Evolutionary conservation across 2,329 filamentous ascomycete species (phyloP).

Genomic region (Aspergillus costaricaensis): DNA sequence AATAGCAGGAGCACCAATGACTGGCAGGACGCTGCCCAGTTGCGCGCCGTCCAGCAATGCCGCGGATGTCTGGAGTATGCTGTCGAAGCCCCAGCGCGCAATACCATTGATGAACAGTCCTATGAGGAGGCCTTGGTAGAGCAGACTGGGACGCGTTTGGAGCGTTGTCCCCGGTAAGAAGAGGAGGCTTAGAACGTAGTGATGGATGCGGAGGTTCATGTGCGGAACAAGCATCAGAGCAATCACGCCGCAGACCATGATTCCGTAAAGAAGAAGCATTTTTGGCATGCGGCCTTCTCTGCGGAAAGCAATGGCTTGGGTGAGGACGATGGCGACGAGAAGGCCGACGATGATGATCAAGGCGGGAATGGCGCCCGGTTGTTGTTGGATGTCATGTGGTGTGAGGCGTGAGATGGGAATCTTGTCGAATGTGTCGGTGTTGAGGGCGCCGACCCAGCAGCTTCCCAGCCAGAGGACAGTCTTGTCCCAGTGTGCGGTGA

Average conservation of each 20-base stretch:
- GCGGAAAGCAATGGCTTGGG: constrained; percentile 59
- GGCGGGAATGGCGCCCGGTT: constrained; percentile 61
- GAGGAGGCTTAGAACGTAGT: constrained; percentile 63
- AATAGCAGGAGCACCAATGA: constrained; percentile 25
- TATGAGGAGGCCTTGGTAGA: constrained; percentile 63
- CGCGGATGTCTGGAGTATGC: constrained; percentile 59
- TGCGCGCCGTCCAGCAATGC: constrained; percentile 46
- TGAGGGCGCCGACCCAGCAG: constrained; percentile 62
- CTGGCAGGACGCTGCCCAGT: constrained; percentile 36
- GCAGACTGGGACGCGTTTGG: constrained; percentile 59
- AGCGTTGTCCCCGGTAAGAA: constrained; percentile 61
- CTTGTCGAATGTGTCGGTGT: constrained; percentile 65
- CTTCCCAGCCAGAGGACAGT: constrained; percentile 62
- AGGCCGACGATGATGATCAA: constrained; percentile 55
- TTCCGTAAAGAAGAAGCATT: constrained; percentile 47
- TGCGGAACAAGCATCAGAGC: constrained; percentile 56
- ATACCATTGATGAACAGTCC: constrained; percentile 66
- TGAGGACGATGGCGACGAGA: constrained; percentile 55
- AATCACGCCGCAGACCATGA: constrained; percentile 47
- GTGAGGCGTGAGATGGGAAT: constrained; percentile 65
- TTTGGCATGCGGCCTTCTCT: constrained; percentile 58
- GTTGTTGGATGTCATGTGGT: constrained; percentile 61
- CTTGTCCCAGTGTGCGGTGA: constrained; percentile 62
- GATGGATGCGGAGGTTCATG: constrained; percentile 64
- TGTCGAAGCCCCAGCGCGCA: constrained; percentile 65